Conservation (phyloP, 352 stramenopile genomes). For the Phytophthora colocasiae region DNA sequence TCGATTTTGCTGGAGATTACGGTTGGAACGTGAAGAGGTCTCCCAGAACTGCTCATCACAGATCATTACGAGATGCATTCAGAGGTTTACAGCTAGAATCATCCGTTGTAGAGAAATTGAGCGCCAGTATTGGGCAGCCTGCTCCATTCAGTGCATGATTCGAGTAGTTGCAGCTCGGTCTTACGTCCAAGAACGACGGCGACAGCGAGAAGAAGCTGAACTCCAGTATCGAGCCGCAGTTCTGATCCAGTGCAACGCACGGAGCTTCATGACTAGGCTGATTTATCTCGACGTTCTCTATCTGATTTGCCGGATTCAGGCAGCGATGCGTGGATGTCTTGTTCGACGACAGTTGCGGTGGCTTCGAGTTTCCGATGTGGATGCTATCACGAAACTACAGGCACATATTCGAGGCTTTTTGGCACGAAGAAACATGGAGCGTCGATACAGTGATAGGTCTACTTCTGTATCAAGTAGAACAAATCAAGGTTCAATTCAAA, state of each 20-base stretch:
- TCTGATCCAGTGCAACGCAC: conserved; percentile 61
- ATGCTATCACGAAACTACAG: conserved; percentile 58
- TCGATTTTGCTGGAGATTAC: conserved; percentile 17
- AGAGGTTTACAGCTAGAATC: conserved; percentile 38
- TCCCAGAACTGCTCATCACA: conserved; percentile 36
- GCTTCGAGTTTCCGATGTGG: conserved; percentile 51
- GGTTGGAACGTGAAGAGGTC: conserved; percentile 23
- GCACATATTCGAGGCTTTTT: conserved; percentile 51
- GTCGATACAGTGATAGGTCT: conserved; percentile 4
- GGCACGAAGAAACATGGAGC: conserved; percentile 18
- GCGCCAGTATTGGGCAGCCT: conserved; percentile 42
- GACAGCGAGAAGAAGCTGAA: conserved; percentile 13
- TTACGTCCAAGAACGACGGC: conserved; percentile 19
- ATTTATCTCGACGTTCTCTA: conserved; percentile 87
- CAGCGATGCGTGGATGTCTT: conserved; percentile 67
- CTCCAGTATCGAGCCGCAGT: conserved; percentile 42
- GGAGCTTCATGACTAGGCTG: conserved; percentile 68
- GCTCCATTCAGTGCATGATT: conserved; percentile 52
- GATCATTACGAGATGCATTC: conserved; percentile 54
- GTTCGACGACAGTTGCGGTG: conserved; percentile 62
- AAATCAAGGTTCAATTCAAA: conserved; percentile 1
- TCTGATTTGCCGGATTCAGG: conserved; percentile 81
- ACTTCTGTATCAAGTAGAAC: conserved; percentile 1
- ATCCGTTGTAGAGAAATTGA: conserved; percentile 34
- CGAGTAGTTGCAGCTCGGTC: conserved; percentile 39